Conservation (phyloP, 352 stramenopile species). For the Thraustochytrium striatum region DNA sequence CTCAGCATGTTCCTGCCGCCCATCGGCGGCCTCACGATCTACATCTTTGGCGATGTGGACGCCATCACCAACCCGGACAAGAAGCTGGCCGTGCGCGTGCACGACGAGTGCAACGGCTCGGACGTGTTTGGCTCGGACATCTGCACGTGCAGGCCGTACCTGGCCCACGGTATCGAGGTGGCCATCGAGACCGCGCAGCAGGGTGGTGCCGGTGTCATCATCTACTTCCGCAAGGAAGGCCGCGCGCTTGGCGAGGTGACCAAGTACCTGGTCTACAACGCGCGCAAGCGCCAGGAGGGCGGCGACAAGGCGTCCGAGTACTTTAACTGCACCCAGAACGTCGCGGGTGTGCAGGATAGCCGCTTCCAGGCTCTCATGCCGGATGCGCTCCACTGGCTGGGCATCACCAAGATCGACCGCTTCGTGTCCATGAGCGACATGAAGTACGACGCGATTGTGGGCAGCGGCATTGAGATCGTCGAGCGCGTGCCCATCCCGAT, state of each 20-base stretch:
- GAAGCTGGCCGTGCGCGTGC: constrained; percentile 91
- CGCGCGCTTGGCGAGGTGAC: constrained; percentile 94
- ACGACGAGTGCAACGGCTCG: constrained; percentile 98
- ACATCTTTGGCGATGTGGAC: constrained; percentile 96
- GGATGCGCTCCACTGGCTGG: constrained; percentile 97
- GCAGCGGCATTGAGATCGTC: constrained; percentile 94
- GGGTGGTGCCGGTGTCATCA: constrained; percentile 90
- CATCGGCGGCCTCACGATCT: constrained; percentile 94
- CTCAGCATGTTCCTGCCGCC: constrained; percentile 97
- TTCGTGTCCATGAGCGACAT: constrained; percentile 99
- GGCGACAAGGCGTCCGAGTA: constrained; percentile 94
- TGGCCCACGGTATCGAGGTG: constrained; percentile 98
- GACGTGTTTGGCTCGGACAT: constrained; percentile 98
- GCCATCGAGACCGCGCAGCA: constrained; percentile 94
- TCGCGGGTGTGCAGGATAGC: constrained; percentile 94
- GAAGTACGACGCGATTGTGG: constrained; percentile 99
- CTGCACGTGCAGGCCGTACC: constrained; percentile 97
- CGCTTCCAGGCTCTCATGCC: constrained; percentile 98
- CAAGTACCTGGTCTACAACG: constrained; percentile 99
- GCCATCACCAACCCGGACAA: constrained; percentile 95
- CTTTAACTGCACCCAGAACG: constrained; percentile 97
- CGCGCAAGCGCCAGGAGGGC: constrained; percentile 94
- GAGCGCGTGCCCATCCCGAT: constrained; percentile 95
- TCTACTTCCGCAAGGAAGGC: constrained; percentile 99
- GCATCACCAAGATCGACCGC: constrained; percentile 85